Evolutionary conservation across 192 early-diverging fungal species (phyloP), one percentile per base, ranked within the genome.

Genomic region (Gryganskiella cystojenkinii): DNA sequence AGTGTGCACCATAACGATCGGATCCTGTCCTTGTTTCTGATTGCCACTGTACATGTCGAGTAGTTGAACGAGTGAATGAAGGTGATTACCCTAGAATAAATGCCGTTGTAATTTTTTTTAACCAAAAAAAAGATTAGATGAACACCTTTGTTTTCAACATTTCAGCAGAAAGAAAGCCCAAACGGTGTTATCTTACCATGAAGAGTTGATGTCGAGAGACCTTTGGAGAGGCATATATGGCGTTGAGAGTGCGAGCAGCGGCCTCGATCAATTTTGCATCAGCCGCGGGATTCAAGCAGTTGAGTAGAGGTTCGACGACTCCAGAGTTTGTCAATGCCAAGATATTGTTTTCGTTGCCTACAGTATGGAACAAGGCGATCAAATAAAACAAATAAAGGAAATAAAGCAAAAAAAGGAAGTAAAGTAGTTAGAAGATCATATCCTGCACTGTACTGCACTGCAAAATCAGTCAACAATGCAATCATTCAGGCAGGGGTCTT

Each of bases 241-340:
- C 84, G 64, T 89, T 90, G 11, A 94, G 56, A 20, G 91, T 91
- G 30, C 92, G 63, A 10, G 90, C 86, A 11, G 84, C 67, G 1
- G 92, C 90, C 61, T 94, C 92, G 15, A 93, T 80, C 46, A 92
- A 53, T 43, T 85, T 85, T 11, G 84, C 70, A 56, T 83, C 74
- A 24, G 70, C 81, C 40, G 50, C 51, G 56, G 43, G 58, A 54
- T 56, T 73, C 83, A 82, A 61, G 27, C 51, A 68, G 80, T 83
- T 80, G 11, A 91, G 81, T 20, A 92, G 70, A 8, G 88, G 90
- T 31, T 70, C 61, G 11, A 90, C 58, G 5, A 86, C 89, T n/a
- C 84, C 88, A 22, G 90, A 82, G 44, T 79, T 70, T 7, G 88
- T 84, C 30, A 93, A 58, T 17, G 84, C 71, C 6, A 79, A 57